These are phyloP conservation scores for Backusella morwellensis DNA, from an alignment of 192 early-diverging fungal genomes.

Conservation along the genomic window DNA sequence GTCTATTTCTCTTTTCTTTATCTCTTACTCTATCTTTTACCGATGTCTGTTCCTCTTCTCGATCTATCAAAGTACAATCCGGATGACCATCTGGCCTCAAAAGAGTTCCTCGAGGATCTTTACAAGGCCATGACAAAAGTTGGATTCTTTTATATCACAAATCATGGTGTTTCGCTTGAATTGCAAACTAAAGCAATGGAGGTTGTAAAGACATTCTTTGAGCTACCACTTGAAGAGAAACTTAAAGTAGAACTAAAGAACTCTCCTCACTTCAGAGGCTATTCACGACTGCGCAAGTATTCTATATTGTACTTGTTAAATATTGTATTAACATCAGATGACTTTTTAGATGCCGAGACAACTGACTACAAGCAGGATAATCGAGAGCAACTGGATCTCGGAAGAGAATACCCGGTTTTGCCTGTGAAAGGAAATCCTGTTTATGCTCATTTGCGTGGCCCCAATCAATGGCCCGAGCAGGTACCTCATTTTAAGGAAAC, in stretches of 20 bases:
- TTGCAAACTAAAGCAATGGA: slow-evolving; percentile 37
- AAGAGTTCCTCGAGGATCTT: slow-evolving; percentile 41
- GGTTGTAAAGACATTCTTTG: slow-evolving; percentile 45
- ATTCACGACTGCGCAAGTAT: slow-evolving; percentile 44
- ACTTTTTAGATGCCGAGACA: slow-evolving; percentile 27
- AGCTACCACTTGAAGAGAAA: slow-evolving; percentile 54
- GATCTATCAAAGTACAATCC: slow-evolving; percentile 16
- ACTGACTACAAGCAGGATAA: slow-evolving; percentile 40
- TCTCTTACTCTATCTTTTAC: neutral
- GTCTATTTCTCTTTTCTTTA: neutral
- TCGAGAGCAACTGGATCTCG: slow-evolving; percentile 59
- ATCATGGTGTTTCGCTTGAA: slow-evolving; percentile 35
- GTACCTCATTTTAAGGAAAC: slow-evolving; percentile 45
- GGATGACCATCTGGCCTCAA: slow-evolving; percentile 10
- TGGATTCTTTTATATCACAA: slow-evolving; percentile 58
- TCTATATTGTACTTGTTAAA: neutral
- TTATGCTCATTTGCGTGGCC: slow-evolving; percentile 50
- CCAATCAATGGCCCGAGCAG: slow-evolving; percentile 59
- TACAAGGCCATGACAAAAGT: slow-evolving; percentile 51
- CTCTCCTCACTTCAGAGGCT: slow-evolving; percentile 59
- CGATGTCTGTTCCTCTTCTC: slow-evolving; percentile 20
- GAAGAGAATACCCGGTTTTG: slow-evolving; percentile 37
- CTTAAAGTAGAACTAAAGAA: slow-evolving; percentile 51
- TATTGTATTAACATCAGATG: neutral
- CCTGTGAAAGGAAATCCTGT: slow-evolving; percentile 32